A percentile compares a stretch with the other conserved stretches of the same genome.
phyloP scores from a whole-genome alignment of 139 green algal genomes.

The Spirogloea muscicola region DNA sequence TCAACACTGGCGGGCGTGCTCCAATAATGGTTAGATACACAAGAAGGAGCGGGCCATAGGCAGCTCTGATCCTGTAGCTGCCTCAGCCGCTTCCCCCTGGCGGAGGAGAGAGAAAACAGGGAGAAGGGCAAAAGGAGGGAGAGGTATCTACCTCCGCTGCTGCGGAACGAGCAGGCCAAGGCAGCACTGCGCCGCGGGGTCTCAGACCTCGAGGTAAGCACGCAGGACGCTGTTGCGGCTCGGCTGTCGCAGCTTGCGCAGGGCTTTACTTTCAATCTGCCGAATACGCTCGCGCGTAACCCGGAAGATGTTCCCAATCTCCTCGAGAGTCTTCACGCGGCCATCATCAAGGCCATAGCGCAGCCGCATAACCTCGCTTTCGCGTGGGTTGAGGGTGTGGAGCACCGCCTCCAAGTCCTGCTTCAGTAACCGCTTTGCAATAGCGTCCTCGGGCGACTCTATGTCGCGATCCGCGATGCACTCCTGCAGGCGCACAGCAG shows the following conservation, averaged over 20 bases:
- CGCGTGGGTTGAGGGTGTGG: constrained; percentile 65
- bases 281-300: constrained; percentile 95
- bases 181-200: too few relatives aligned
- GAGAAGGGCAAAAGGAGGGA: too few relatives aligned
- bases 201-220: too few relatives aligned
- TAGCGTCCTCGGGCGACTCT: constrained; percentile 34
- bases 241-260: constrained; percentile 73
- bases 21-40: too few relatives aligned
- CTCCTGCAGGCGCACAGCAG: constrained; percentile 9
- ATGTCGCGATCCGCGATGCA: constrained; percentile 20
- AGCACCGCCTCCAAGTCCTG: constrained; percentile 52
- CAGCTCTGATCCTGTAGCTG: too few relatives aligned
- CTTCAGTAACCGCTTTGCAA: constrained; percentile 12
- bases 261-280: constrained; percentile 93
- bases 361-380: constrained; percentile 78
- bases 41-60: too few relatives aligned
- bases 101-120: too few relatives aligned
- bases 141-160: too few relatives aligned
- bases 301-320: constrained; percentile 64
- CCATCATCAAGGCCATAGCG: constrained; percentile 84
- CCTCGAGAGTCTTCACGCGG: constrained; percentile 73
- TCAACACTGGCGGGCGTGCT: too few relatives aligned
- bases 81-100: too few relatives aligned
- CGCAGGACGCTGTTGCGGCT: constrained; percentile 29
- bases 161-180: too few relatives aligned